Percentiles rank a stretch among this genome's conserved stretches.
phyloP scores from a whole-genome alignment of 2,329 filamentous ascomycete species.

The Colletotrichum sp. region DNA sequence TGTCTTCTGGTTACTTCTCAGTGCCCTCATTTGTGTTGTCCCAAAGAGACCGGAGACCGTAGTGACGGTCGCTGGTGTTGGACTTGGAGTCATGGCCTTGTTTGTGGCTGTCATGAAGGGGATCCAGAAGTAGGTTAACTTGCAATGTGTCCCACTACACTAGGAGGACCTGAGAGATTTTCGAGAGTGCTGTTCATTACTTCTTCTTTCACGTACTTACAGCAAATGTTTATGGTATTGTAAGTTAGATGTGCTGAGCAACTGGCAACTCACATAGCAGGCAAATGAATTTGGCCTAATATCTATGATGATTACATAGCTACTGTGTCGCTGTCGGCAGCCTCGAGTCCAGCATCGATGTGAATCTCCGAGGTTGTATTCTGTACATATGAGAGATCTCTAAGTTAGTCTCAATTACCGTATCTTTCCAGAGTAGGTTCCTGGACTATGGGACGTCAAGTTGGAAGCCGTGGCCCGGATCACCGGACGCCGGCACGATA shows the following conservation, averaged over 20 bases:
- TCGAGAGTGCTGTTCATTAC: not conserved
- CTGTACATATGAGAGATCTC: too few species aligned
- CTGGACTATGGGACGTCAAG: not conserved
- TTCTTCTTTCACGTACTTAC: not conserved
- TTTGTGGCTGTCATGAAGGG: not conserved
- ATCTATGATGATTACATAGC: too few species aligned
- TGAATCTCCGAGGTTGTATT: too few species aligned
- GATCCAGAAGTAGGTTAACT: not conserved
- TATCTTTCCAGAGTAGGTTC: too few species aligned
- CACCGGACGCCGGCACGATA: not conserved
- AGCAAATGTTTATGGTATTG: not conserved
- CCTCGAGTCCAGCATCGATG: not conserved
- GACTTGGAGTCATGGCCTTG: not conserved
- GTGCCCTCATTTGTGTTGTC: not conserved
- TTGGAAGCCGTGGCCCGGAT: not conserved
- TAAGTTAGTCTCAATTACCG: too few species aligned
- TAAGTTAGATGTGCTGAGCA: too few species aligned
- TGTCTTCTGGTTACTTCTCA: not conserved
- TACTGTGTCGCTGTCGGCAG: accelerated
- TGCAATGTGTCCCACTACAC: too few species aligned
- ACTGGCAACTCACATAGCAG: not conserved
- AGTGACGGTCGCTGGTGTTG: not conserved
- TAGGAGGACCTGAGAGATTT: not conserved
- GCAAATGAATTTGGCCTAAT: not conserved
- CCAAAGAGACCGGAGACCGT: not conserved